Percentiles rank a stretch among this genome's conserved stretches.
Evolutionary conservation across 2,329 filamentous ascomycete species (phyloP).

Genomic region (Pyrenochaeta sp.): DNA sequence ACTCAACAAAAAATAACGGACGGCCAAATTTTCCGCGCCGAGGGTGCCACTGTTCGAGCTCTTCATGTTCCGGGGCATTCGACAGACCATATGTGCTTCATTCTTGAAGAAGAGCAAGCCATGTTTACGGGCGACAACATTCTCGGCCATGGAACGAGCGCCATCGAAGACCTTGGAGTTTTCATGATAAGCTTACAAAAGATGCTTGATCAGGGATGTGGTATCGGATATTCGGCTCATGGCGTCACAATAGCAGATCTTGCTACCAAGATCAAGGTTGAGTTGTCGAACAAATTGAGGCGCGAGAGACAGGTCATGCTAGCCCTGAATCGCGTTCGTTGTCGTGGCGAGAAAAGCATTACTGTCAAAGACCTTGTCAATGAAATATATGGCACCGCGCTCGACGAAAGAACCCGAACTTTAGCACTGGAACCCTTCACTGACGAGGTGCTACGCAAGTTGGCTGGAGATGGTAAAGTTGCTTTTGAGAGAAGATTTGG

Average conservation of each 20-base stretch:
- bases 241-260: conserved; percentile 53
- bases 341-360: conserved; percentile 42
- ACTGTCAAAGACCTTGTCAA: conserved; percentile 56
- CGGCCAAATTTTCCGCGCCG: conserved; percentile 47
- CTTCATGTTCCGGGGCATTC: conserved; percentile 47
- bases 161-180: conserved; percentile 50
- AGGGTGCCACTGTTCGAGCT: conserved; percentile 53
- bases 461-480: conserved; percentile 53
- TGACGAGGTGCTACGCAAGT: conserved; percentile 70
- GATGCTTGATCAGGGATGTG: conserved; percentile 49
- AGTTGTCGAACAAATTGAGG: conserved; percentile 50
- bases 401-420: conserved; percentile 48
- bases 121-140: conserved; percentile 53
- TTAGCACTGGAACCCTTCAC: conserved; percentile 84
- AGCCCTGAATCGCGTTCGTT: conserved; percentile 36
- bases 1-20: conserved; percentile 47
- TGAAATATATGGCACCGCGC: conserved; percentile 52
- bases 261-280: conserved; percentile 48
- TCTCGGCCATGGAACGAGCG: conserved; percentile 51
- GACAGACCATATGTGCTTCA: conserved; percentile 47
- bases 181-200: conserved; percentile 49
- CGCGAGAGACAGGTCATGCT: conserved; percentile 54
- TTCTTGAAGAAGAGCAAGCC: conserved; percentile 47
- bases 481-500: conserved; percentile 27
- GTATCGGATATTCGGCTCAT: conserved; percentile 57